These are phyloP conservation scores for Suhomyces sp. DNA, from an alignment of 805 yeast genomes.

Conservation along the genomic window DNA sequence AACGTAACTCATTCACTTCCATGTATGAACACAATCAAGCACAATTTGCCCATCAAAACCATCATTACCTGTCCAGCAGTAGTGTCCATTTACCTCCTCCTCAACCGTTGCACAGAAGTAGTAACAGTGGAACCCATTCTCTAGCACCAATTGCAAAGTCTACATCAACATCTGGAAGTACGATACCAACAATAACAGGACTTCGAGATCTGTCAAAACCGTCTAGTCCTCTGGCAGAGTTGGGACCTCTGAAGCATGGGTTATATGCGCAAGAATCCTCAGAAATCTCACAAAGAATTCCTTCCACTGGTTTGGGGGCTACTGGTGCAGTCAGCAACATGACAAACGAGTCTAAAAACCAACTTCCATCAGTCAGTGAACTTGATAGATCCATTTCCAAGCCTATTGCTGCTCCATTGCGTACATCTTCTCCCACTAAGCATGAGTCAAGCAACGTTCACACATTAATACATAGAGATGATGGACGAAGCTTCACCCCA, in stretches of 20 bases:
- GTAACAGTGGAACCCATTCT: conserved; percentile 1
- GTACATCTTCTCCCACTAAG: conserved; percentile 3
- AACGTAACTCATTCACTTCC: conserved; percentile 22
- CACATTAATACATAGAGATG: conserved; percentile 2
- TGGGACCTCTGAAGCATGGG: neutral
- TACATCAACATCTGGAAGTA: neutral
- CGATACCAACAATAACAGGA: conserved; percentile 3
- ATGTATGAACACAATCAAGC: conserved; percentile 14
- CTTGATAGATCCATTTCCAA: conserved; percentile 28
- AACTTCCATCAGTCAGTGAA: conserved; percentile 38
- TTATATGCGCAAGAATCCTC: neutral
- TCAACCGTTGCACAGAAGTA: conserved; percentile 3
- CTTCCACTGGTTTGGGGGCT: no score
- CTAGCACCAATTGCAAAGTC: neutral
- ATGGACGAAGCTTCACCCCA: neutral
- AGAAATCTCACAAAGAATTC: no score
- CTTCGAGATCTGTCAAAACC: conserved; percentile 1
- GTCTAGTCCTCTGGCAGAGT: neutral
- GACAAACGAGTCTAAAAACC: conserved; percentile 13
- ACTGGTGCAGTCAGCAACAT: no score
- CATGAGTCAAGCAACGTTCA: conserved; percentile 3
- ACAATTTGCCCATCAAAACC: no score
- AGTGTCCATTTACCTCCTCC: conserved; percentile 3
- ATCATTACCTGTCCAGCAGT: neutral
- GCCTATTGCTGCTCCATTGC: conserved; percentile 12